Percentiles rank a stretch among this genome's conserved stretches.
Evolutionary conservation across 202 grass and related monocot species (phyloP).

Genomic region (Hordeum pubiflorum): DNA sequence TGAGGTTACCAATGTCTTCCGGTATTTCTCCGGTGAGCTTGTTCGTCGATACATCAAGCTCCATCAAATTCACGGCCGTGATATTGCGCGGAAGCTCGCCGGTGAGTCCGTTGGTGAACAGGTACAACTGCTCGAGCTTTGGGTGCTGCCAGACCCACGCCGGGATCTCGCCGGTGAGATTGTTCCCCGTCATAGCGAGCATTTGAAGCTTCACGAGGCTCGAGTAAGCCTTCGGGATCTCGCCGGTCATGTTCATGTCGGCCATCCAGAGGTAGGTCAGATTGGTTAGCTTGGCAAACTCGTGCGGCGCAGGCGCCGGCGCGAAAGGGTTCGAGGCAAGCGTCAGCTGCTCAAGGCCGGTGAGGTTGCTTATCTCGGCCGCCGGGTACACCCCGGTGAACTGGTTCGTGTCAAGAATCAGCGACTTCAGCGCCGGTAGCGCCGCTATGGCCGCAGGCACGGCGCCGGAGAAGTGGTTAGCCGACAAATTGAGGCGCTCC

Average conservation of each 20-base stretch:
- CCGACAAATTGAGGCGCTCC: conserved; percentile 47
- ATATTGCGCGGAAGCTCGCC: conserved; percentile 39
- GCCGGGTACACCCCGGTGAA: conserved; percentile 51
- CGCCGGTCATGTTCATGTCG: conserved; percentile 28
- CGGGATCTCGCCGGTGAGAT: conserved; percentile 47
- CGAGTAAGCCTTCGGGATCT: conserved; percentile 34
- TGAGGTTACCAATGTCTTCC: conserved; percentile 23
- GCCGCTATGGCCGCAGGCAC: conserved; percentile 26
- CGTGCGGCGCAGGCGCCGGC: conserved; percentile 21
- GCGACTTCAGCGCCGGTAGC: conserved; percentile 24
- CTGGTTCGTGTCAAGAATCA: conserved; percentile 41
- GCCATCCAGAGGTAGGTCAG: conserved; percentile 53
- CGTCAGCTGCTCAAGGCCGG: conserved; percentile 28
- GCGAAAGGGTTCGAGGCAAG: conserved; percentile 46
- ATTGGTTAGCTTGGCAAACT: conserved; percentile 43
- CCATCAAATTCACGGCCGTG: conserved; percentile 12
- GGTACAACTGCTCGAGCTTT: conserved; percentile 28
- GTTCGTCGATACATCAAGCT: conserved; percentile 58
- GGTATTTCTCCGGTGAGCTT: conserved; percentile 54
- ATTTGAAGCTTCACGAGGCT: conserved; percentile 37
- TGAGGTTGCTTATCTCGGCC: conserved; percentile 28
- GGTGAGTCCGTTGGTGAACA: conserved; percentile 35
- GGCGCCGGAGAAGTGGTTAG: conserved; percentile 40
- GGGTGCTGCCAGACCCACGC: conserved; percentile 41
- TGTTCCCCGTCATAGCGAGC: conserved; percentile 26